Percentiles rank a stretch among this genome's conserved stretches.
Evolutionary conservation across 305 asterid genomes (phyloP).

Genomic region (Fraxinus velutina): DNA sequence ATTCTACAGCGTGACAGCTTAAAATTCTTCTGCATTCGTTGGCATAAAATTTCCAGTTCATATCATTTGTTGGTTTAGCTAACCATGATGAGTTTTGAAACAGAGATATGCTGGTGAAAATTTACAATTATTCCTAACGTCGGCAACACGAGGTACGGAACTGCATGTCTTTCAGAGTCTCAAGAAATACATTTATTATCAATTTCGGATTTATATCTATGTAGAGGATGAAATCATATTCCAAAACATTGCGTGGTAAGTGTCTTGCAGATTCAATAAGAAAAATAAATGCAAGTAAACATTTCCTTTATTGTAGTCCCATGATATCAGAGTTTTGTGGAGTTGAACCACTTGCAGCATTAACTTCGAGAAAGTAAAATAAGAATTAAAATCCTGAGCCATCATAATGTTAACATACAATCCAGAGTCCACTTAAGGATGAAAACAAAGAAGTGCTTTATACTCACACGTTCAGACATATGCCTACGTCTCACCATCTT

Average conservation of each 20-base stretch:
- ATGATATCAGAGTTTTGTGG: not conserved
- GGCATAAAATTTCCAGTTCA: constrained; percentile 17
- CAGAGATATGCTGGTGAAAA: constrained; percentile 1
- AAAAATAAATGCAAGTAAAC: not conserved
- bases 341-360: not conserved
- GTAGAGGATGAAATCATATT: not conserved
- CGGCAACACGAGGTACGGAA: not conserved
- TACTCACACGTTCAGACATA: constrained; percentile 71
- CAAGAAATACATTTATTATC: not conserved
- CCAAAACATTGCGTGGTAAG: not conserved
- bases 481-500: constrained; percentile 52
- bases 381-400: not conserved
- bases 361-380: constrained; percentile 3
- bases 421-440: not conserved
- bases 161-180: constrained; percentile 7
- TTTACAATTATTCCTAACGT: constrained; percentile 16
- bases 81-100: not conserved
- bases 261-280: constrained; percentile 4
- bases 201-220: not conserved
- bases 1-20: constrained; percentile 16
- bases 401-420: not conserved
- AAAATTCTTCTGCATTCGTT: not conserved
- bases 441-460: constrained; percentile 11
- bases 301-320: not conserved
- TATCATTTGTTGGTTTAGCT: not conserved